Conservation (phyloP, 352 stramenopile genomes). For the Phytopythium cucurbitacearum region DNA sequence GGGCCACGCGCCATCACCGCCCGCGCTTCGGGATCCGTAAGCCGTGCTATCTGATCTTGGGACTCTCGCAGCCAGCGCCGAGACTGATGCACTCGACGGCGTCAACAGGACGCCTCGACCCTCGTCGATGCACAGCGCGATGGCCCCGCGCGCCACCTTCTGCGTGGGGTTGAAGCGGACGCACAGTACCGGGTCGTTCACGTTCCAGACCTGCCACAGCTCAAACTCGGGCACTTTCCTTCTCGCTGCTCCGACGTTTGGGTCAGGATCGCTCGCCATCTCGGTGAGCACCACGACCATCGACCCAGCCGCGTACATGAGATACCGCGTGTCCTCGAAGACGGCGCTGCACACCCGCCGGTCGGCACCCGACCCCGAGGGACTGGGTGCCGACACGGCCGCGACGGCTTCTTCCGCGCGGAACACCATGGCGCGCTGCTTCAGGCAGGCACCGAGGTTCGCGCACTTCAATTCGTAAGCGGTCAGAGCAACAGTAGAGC, state of each 20-base stretch:
- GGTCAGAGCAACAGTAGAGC: not conserved
- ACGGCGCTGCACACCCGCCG: conserved; percentile 30
- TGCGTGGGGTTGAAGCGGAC: conserved; percentile 53
- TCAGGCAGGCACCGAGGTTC: not conserved
- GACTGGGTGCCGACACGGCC: conserved; percentile 38
- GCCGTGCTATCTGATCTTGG: not conserved
- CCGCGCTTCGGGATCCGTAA: not conserved
- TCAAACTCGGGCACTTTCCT: conserved; percentile 42
- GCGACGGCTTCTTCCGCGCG: conserved; percentile 38
- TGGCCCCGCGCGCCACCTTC: conserved; percentile 41
- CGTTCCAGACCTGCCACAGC: conserved; percentile 69
- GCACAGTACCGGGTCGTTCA: conserved; percentile 34
- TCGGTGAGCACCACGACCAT: conserved; percentile 64
- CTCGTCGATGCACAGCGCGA: conserved; percentile 62
- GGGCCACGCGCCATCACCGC: not conserved
- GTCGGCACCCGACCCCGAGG: conserved; percentile 3
- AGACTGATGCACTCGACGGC: conserved; percentile 28
- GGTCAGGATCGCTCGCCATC: conserved; percentile 10
- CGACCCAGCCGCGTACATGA: conserved; percentile 52
- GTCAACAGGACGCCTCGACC: conserved; percentile 60
- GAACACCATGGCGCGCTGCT: conserved; percentile 28
- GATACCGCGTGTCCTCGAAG: conserved; percentile 52
- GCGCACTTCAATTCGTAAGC: not conserved
- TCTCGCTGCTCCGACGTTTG: conserved; percentile 18
- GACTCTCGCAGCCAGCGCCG: not conserved